Conservation (phyloP, 768 basidiomycete species). For the Holtermanniella nyarrowii region DNA sequence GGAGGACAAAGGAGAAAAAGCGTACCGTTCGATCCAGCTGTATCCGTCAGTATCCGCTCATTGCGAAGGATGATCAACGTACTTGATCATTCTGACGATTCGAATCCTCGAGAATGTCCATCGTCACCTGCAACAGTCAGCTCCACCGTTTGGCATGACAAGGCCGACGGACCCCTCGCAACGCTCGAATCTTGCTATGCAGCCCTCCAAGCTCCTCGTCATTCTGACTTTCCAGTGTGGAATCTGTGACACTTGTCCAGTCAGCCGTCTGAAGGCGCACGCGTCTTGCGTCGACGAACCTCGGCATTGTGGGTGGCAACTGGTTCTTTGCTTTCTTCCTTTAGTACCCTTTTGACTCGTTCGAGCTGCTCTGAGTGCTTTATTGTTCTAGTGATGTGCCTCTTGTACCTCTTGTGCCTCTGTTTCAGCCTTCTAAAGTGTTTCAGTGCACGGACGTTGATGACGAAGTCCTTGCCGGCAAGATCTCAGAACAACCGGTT, state of each 20-base stretch:
- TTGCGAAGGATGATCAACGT: slow-evolving; percentile 5
- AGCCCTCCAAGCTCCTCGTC: slow-evolving; percentile 36
- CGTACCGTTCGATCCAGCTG: slow-evolving; percentile 38
- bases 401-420: too few species aligned
- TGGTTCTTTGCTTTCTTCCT: background rate
- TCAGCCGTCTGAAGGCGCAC: background rate
- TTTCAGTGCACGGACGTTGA: too few species aligned
- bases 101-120: slow-evolving; percentile 40
- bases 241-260: slow-evolving; percentile 24
- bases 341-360: background rate
- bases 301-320: background rate
- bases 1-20: slow-evolving; percentile 1
- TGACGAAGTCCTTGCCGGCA: too few species aligned
- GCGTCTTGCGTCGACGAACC: background rate
- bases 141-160: background rate
- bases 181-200: slow-evolving; percentile 39
- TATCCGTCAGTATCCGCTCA: background rate
- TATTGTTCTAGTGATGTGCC: too few species aligned
- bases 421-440: too few species aligned
- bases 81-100: slow-evolving; percentile 39
- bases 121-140: slow-evolving; percentile 32
- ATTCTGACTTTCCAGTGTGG: slow-evolving; percentile 40
- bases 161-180: slow-evolving; percentile 29
- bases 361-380: too few species aligned
- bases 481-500: too few species aligned